These are phyloP conservation scores for Selaginella moellendorffii DNA, from an alignment of 75 land plant species.

Conservation along the genomic window DNA sequence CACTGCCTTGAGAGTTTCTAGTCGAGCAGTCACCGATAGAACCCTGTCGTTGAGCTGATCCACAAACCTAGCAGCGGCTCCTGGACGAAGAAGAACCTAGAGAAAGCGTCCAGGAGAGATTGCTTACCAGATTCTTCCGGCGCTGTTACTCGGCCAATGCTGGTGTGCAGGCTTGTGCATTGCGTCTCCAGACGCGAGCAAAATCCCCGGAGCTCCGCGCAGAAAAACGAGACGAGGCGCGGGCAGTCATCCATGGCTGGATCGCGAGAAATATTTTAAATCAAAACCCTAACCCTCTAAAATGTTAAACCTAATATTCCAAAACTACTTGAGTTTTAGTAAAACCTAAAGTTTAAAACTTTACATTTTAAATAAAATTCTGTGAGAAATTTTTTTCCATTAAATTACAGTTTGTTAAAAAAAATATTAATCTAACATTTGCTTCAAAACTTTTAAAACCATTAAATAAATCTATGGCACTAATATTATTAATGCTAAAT, in stretches of 20 bases:
- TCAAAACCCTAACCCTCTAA: no score
- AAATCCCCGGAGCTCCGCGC: not conserved
- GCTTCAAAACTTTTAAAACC: no score
- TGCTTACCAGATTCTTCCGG: not conserved
- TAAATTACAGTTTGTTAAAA: no score
- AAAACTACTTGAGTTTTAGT: no score
- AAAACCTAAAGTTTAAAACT: no score
- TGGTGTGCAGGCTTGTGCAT: not conserved
- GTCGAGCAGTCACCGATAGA: not conserved
- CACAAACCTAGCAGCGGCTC: not conserved
- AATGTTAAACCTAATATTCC: no score
- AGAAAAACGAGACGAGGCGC: not conserved
- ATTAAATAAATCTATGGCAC: no score
- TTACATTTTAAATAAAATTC: no score
- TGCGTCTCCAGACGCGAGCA: conserved; percentile 1
- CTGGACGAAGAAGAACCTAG: not conserved
- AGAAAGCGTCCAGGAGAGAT: not conserved
- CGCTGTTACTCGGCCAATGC: not conserved
- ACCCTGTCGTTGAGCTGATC: not conserved
- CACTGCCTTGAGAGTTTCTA: not conserved
- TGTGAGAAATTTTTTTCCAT: no score
- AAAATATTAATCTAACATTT: no score
- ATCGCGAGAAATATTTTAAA: no score
- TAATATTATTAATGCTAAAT: no score
- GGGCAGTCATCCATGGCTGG: not conserved